These are phyloP conservation scores for Diaporthe caulivora DNA, from an alignment of 2,329 filamentous ascomycete genomes.

Conservation along the genomic window DNA sequence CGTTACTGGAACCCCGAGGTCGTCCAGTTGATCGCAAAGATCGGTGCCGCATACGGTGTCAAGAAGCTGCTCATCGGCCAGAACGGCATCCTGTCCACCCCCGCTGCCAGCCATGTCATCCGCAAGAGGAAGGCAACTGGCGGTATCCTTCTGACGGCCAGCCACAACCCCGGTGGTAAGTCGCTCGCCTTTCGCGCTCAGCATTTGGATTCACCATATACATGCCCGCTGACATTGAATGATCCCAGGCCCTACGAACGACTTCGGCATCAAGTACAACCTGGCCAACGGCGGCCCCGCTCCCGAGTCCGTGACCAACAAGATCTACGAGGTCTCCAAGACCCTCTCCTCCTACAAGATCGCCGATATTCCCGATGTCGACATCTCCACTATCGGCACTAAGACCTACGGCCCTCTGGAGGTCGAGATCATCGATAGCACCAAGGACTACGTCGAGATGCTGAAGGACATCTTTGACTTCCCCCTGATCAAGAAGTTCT, in stretches of 20 bases:
- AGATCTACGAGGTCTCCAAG: conserved; percentile 95
- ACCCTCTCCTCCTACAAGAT: conserved; percentile 93
- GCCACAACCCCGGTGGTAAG: conserved; percentile 97
- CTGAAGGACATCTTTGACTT: conserved; percentile 99
- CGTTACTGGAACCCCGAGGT: conserved; percentile 98
- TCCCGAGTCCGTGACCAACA: conserved; percentile 96
- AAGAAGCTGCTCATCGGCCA: conserved; percentile 99
- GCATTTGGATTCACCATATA: no score
- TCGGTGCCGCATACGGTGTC: conserved; percentile 95
- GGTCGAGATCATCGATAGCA: conserved; percentile 95
- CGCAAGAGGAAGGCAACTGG: conserved; percentile 94
- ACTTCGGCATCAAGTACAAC: conserved; percentile 99
- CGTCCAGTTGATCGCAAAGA: conserved; percentile 96
- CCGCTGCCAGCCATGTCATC: conserved; percentile 95
- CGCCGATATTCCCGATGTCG: conserved; percentile 85
- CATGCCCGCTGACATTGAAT: conserved; percentile 24
- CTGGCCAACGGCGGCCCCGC: conserved; percentile 95
- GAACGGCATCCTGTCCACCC: conserved; percentile 95
- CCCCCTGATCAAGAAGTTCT: conserved; percentile 93
- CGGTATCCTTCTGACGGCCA: conserved; percentile 95
- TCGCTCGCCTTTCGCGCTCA: neutral
- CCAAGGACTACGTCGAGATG: conserved; percentile 91
- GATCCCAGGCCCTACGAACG: conserved; percentile 82
- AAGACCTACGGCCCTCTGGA: conserved; percentile 88
- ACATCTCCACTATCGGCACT: conserved; percentile 85